Evolutionary conservation across 805 yeast species (phyloP).

Genomic region (Saturnispora hagleri): DNA sequence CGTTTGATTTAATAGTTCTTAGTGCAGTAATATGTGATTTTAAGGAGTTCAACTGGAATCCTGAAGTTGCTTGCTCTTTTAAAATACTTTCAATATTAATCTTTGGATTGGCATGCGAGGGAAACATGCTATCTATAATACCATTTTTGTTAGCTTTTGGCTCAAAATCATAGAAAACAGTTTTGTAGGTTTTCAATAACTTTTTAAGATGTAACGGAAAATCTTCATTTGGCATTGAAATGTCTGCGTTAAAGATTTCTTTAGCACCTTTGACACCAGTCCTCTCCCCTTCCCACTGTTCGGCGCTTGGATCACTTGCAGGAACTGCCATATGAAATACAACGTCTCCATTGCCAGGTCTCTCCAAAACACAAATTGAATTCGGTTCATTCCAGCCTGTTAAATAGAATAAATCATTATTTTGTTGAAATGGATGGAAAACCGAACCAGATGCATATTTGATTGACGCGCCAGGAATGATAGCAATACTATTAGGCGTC

Average conservation of each 20-base stretch:
- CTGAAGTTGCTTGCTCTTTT: constrained; percentile 15
- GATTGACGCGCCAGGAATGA: constrained; percentile 61
- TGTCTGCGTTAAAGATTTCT: constrained; percentile 84
- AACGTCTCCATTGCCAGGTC: constrained; percentile 42
- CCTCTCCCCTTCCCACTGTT: constrained; percentile 92
- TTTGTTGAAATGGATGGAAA: constrained; percentile 86
- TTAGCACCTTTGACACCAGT: constrained; percentile 78
- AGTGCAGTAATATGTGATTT: constrained; percentile 34
- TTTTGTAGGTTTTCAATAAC: constrained; percentile 39
- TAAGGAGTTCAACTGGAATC: constrained; percentile 31
- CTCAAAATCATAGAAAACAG: constrained; percentile 45
- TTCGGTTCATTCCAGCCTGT: constrained; percentile 94
- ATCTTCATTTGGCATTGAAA: constrained; percentile 42
- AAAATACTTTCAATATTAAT: constrained; percentile 15
- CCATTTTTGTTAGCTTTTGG: constrained; percentile 15
- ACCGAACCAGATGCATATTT: constrained; percentile 87
- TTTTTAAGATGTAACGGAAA: constrained; percentile 36
- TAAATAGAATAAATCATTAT: constrained; percentile 76
- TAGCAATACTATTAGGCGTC: constrained; percentile 58
- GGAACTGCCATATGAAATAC: constrained; percentile 77
- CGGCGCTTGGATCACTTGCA: constrained; percentile 65
- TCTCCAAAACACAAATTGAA: constrained; percentile 59
- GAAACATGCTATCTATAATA: constrained; percentile 16
- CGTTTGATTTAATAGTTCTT: constrained; percentile 64
- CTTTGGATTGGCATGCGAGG: constrained; percentile 2